Base-by-base conservation (phyloP, 2,329 filamentous ascomycete species). In the Didymella sp. region DNA sequence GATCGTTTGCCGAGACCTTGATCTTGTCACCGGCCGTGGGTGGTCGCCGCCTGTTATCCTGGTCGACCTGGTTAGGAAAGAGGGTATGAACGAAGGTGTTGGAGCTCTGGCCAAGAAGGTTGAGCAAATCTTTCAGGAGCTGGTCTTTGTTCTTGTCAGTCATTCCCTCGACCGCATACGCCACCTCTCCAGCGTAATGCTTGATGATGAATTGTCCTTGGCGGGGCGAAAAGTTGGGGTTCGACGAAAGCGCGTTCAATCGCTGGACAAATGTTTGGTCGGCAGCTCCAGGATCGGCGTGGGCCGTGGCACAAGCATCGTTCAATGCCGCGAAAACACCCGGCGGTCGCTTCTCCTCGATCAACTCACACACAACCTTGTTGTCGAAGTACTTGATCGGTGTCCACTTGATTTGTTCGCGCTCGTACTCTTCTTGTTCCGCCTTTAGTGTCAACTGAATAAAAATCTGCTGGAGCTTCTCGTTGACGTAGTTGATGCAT, bases 131-230 rank as follows among this genome's bases (percentile, higher is more conserved):
- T 81, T 99, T 99, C 56, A 98, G 82, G 41, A 99, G 83, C 77
- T 96, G 92, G 73, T 99, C 95, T 82, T 98, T 99, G 82, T 98
- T 99, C 84, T 99, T 99, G 77, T 99, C 95, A 0, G 95, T 99
- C 82, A 99, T 99, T 58, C 95, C 95, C 54, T 96, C 91, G 3
- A 98, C 89, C 1, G 90, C 91, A 76, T 99, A 99, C 64, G 87
- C 88, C 66, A 99, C 95, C 77, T 99, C 95, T 77, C 95, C 95
- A 56, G 95, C 95, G 74, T 99, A 99, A 78, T 99, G 95, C 82
- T 97, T 98, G 79, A 99, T 90, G 72, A 99, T 95, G 77, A 99
- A 99, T 75, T 91, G 95, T 48, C 94, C 94, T 78, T 98, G 94
- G 37, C 95, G 87, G 62, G 90, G 91, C 56, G 92, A 91, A 68